phyloP scores from a whole-genome alignment of 306 rosid species.

The Rubus idaeus region DNA sequence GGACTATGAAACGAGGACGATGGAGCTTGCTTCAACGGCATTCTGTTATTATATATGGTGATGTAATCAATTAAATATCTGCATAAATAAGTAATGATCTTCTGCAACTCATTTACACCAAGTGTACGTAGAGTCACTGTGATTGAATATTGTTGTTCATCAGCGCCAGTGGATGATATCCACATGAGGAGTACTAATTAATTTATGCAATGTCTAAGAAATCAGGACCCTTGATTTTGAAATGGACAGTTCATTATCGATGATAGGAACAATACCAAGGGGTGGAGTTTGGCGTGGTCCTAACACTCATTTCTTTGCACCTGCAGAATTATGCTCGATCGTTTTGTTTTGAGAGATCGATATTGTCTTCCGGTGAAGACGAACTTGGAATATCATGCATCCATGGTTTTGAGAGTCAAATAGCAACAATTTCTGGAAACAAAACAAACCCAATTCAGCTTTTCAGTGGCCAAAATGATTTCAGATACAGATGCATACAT shows the following conservation, averaged over 20 bases:
- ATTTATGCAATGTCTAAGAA: conserved; percentile 8
- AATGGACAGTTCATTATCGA: conserved; percentile 52
- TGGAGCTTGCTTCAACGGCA: conserved; percentile 56
- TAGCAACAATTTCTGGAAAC: conserved; percentile 20
- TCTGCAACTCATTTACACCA: conserved; percentile 16
- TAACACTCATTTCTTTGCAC: conserved; percentile 34
- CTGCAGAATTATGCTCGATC: conserved; percentile 6
- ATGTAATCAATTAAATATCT: background rate
- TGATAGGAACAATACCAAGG: conserved; percentile 59
- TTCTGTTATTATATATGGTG: conserved; percentile 27
- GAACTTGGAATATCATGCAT: conserved; percentile 9
- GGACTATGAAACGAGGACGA: background rate
- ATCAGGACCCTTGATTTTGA: conserved; percentile 54
- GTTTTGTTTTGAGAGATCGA: conserved; percentile 22
- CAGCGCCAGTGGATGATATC: conserved; percentile 27
- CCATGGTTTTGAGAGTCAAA: conserved; percentile 31
- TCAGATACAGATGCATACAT: conserved; percentile 13
- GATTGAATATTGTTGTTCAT: conserved; percentile 6
- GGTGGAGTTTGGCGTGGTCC: conserved; percentile 65
- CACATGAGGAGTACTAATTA: conserved; percentile 23
- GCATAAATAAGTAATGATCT: background rate
- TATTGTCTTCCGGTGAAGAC: conserved; percentile 29
- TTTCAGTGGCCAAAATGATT: conserved; percentile 26
- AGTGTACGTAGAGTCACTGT: conserved; percentile 12
- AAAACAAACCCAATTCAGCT: conserved; percentile 35